Evolutionary conservation across 2,329 filamentous ascomycete species (phyloP).

Genomic region (Pseudocercospora ulei): DNA sequence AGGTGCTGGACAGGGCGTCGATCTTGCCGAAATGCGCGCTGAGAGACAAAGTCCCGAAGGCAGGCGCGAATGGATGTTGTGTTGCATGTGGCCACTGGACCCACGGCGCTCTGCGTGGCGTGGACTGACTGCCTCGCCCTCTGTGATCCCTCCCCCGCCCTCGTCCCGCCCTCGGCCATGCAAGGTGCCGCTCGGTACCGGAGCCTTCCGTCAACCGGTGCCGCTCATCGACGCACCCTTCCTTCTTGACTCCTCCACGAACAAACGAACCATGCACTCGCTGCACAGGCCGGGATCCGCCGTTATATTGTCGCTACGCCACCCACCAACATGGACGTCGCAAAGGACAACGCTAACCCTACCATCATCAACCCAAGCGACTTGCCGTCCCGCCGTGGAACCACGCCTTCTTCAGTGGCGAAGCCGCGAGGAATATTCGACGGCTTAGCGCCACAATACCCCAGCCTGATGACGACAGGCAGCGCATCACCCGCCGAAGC

Average conservation of each 20-base stretch:
- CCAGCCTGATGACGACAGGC: slow-evolving; percentile 39
- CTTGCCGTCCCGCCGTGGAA: slow-evolving; percentile 64
- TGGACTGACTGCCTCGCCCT: no score
- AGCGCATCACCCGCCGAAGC: slow-evolving; percentile 28
- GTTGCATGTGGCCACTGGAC: no score
- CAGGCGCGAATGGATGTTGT: background rate
- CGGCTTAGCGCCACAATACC: slow-evolving; percentile 44
- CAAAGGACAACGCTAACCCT: slow-evolving; percentile 72
- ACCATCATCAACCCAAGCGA: slow-evolving; percentile 82
- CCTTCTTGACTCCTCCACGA: background rate
- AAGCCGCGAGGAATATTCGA: slow-evolving; percentile 48
- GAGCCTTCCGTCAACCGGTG: no score
- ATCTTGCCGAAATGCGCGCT: no score
- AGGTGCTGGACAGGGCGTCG: background rate
- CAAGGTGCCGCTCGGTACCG: no score
- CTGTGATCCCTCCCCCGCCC: no score
- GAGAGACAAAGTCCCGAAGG: no score
- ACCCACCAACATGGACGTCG: slow-evolving; percentile 33
- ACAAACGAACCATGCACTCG: background rate
- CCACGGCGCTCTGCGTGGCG: background rate
- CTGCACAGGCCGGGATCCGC: slow-evolving; percentile 5
- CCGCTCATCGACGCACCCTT: background rate
- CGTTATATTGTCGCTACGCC: slow-evolving; percentile 9
- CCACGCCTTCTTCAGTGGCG: slow-evolving; percentile 34
- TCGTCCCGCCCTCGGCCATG: no score